Conservation (phyloP, 1,284 basidiomycete species). For the Cryptococcus sp. region DNA sequence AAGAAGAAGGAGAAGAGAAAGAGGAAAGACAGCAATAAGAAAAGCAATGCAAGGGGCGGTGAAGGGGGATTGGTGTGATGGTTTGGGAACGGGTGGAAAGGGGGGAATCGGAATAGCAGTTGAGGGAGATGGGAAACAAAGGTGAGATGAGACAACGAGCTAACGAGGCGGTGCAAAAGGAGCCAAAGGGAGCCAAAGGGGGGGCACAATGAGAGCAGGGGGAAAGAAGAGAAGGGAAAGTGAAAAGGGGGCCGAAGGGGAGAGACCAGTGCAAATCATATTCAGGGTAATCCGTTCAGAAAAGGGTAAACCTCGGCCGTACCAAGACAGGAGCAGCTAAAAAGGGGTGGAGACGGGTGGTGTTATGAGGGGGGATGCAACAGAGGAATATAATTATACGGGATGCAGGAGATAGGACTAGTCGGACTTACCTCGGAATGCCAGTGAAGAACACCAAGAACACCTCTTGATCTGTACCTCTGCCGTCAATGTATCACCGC, state of each 20-base stretch:
- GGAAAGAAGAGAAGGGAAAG: slow-evolving; percentile 1
- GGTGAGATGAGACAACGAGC: not conserved
- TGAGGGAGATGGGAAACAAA: not conserved
- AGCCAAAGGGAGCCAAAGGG: not conserved
- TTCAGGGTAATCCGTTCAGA: no score
- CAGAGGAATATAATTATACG: no score
- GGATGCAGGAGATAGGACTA: no score
- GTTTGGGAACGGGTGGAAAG: not conserved
- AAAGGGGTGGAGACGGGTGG: no score
- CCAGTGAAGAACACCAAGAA: no score
- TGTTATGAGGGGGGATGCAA: no score
- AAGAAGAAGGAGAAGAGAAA: not conserved
- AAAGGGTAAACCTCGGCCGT: no score
- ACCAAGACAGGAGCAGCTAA: no score
- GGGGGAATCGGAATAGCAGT: not conserved
- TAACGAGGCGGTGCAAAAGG: not conserved
- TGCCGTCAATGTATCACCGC: no score
- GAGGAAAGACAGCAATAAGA: not conserved
- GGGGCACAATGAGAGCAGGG: slow-evolving; percentile 1
- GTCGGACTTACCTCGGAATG: no score
- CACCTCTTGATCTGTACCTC: no score
- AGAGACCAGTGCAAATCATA: not conserved
- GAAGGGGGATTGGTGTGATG: not conserved
- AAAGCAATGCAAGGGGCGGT: no score
- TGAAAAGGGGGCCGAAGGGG: not conserved